Evolutionary conservation across 371 early-diverging fungal genomes (phyloP), one percentile per base, ranked within the genome.

Genomic region (Mucor mucedo): DNA sequence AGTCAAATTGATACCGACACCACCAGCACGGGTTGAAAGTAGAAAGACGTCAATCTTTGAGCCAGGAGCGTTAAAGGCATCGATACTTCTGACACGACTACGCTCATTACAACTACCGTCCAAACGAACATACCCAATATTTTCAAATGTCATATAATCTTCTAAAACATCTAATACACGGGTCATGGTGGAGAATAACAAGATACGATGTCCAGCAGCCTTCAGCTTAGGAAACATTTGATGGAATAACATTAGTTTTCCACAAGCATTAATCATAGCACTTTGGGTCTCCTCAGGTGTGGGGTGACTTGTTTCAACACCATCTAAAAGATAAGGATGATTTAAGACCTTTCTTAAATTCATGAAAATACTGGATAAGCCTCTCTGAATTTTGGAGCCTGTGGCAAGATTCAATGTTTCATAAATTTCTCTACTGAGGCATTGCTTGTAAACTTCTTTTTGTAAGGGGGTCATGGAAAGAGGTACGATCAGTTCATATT

Each of bases 1-100:
- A 0, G 96, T 92, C 63, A 98, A 73, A 66, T 98, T 98, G 52
- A 98, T 91, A 13, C 99, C 99, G 0, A 94, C 88, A 41, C 98
- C 98, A 55, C 98, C 98, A 11, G 95, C 95, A 16, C 97, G 87
- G 0, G 95, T 96, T 28, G 90, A 88, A 14, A 94, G 65, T 48
- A 96, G 65, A 67, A 96, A 95, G 5, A 93, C 91, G 70, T 93
- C 92, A 3, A 86, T 69, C 38, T 89, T 79, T 3, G 91, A 90
- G 35, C 84, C 82, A 1, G 87, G 88, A 0, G 86, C 86, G 62
- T 94, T 95, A 69, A 93, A 99, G 50, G 81, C 72, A 70, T 95
- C 92, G 47, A 98, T 93, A 21, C 79, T 74, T 5, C 82, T 77
- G 63, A 95, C 95, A 32, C 98, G 85, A 2, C 82, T 68, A 2